Base-by-base conservation (phyloP, 208 protist species). In the Tetramitus jugosus region DNA sequence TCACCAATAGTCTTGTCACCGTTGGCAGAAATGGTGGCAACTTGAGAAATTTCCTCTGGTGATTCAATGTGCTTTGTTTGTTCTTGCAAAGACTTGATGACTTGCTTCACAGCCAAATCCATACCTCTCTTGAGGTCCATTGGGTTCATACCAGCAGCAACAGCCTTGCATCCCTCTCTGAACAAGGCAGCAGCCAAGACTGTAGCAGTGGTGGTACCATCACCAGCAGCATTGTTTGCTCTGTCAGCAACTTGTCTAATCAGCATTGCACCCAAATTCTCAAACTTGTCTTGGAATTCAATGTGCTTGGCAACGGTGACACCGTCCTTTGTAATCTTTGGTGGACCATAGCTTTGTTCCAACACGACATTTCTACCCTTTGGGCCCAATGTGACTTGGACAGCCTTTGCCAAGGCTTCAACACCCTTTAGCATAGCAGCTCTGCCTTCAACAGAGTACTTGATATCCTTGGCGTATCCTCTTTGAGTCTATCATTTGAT, bases 281-380 rank as follows among this genome's bases (percentile, higher is more conserved):
- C 89, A 77, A 93, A 96, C 77, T 89, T 92, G 87, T 99, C 92
- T 79, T 93, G 87, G 82, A 99, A 98, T 83, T 99, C 96, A 81
- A 99, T 97, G 67, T 90, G 83, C 89, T 99, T 99, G 37, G 98
- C 98, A 2, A 99, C 98, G 33, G 97, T 99, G 26, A 99, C 98
- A 85, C 98, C 98, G 79, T 99, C 98, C 89, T 99, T 99, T 60
- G 98, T 99, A 87, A 99, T 99, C 80, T 99, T 98, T 39, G 98
- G 97, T 49, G 90, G 81, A 42, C 95, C 95, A 86, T 96, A 99
- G 40, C 90, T 84, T 89, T 99, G 95, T 79, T 99, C 97, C 6
- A 99, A 90, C 37, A 99, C 92, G 0, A 99, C 97, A 82, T 99
- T 99, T 74, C 97, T 88, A 33, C 97, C 97, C 86, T 97, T 99